Percentiles rank a stretch among this genome's conserved stretches.
Conservation (phyloP, 2,329 filamentous ascomycete genomes). For the Fusarium agapanthi region DNA sequence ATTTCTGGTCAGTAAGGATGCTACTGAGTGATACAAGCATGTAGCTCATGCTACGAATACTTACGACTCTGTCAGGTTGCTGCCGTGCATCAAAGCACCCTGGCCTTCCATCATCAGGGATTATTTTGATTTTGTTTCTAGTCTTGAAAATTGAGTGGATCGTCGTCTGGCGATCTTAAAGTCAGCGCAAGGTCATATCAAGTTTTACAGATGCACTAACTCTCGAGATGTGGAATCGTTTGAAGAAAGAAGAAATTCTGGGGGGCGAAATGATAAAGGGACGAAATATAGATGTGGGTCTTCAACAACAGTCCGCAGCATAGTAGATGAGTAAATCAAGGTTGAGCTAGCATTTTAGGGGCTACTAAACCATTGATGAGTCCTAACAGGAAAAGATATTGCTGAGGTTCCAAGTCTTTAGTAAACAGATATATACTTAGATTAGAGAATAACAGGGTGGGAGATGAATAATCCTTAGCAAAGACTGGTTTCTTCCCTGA, state of each 20-base stretch:
- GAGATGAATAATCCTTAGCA: rapidly evolving
- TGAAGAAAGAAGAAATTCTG: not conserved
- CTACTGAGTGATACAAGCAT: not conserved
- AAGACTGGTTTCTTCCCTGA: too few relatives aligned
- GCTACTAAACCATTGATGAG: not conserved
- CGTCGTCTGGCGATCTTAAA: not conserved
- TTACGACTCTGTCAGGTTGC: not conserved
- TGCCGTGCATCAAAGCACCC: too few relatives aligned
- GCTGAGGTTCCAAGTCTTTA: too few relatives aligned
- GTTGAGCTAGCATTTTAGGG: not conserved
- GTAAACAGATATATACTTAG: rapidly evolving
- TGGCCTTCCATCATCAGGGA: not conserved
- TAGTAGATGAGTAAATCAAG: not conserved
- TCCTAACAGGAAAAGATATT: not conserved
- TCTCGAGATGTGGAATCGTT: not conserved
- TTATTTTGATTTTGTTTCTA: not conserved
- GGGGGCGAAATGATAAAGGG: not conserved
- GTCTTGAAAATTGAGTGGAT: too few relatives aligned
- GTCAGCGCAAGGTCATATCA: not conserved
- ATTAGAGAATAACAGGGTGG: not conserved
- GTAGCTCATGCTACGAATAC: not conserved
- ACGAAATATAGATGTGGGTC: not conserved
- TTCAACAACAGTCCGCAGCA: not conserved
- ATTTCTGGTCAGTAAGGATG: not conserved
- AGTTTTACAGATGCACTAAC: not conserved